Evolutionary conservation across 2,329 filamentous ascomycete genomes (phyloP), one percentile per base, ranked within the genome.

Genomic region (Penicillium expansum): DNA sequence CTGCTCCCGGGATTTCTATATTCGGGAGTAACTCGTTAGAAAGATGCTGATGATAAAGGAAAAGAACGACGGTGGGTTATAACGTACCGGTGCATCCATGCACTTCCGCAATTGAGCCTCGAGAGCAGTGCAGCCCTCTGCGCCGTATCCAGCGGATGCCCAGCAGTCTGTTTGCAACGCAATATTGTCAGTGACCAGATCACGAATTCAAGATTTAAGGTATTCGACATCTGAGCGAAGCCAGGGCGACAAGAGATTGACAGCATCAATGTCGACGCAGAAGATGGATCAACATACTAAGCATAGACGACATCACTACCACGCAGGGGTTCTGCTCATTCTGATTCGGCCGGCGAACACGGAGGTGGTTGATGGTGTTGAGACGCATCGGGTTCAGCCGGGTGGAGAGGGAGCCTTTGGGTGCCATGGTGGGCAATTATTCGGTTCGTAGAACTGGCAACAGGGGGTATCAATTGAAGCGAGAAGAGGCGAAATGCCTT

Each of bases 41-140:
- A 47, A 24, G 13, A 16, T 44, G 29, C 29, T 8, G 38, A 52
- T 0, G 16, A 18, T 20, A 10, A 22, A 14, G 5, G 13, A 47
- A n/a, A 43, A 30, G 27, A 52, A n/a, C n/a, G 10, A 14, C 3
- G 67, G 57, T 33, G 20, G 22, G 10, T 27, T 29, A 13, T 27
- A 73, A 80, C 80, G 69, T 82, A 89, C 85, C 61, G 88, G 86
- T 55, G 83, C 83, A 79, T 97, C 93, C 91, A 97, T 96, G 72
- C 86, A 88, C 52, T 79, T 76, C 66, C 84, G 78, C 64, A 88
- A 73, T 68, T 84, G 81, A 65, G 85, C 78, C 69, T 88, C 86
- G 33, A 88, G 72, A 39, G 77, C 78, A 32, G 79, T 79, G 65
- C 86, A 88, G 39, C 82, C 84, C 68, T 82, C 79, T n/a, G 80